These are phyloP conservation scores for Talaromyces funiculosus DNA, from an alignment of 2,329 filamentous ascomycete species.

Conservation along the genomic window DNA sequence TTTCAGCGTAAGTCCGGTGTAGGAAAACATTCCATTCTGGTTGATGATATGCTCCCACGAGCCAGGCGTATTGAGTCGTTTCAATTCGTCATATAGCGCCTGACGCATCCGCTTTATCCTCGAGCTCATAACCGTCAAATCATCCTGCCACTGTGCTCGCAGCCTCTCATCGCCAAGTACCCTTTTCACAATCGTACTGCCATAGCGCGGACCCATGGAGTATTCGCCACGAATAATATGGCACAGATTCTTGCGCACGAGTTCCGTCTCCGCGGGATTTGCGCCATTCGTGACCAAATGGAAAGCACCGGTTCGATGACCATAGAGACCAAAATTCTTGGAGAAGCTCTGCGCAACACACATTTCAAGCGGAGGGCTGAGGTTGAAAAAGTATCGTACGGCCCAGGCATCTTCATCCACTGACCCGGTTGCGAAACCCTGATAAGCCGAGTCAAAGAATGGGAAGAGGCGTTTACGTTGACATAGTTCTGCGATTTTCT, in stretches of 20 bases:
- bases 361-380: constrained; percentile 63
- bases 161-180: constrained; percentile 73
- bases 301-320: constrained; percentile 90
- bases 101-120: constrained; percentile 89
- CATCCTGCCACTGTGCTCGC: constrained; percentile 83
- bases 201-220: constrained; percentile 66
- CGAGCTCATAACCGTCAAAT: constrained; percentile 85
- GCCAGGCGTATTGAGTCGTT: constrained; percentile 77
- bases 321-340: constrained; percentile 75
- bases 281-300: constrained; percentile 50
- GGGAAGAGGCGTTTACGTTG: constrained; percentile 80
- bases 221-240: constrained; percentile 36
- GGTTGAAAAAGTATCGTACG: constrained; percentile 82
- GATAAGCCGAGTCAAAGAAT: constrained; percentile 97
- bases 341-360: constrained; percentile 56
- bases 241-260: constrained; percentile 35
- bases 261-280: constrained; percentile 24
- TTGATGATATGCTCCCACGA: constrained; percentile 98
- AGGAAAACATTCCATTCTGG: constrained; percentile 87
- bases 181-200: constrained; percentile 74
- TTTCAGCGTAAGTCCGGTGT: constrained; percentile 47
- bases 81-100: constrained; percentile 70
- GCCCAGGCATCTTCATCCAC: constrained; percentile 79
- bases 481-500: constrained; percentile 72
- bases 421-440: constrained; percentile 91